phyloP scores from a whole-genome alignment of 2,329 filamentous ascomycete species.

The Nothophaeocryptopus gaeumannii region DNA sequence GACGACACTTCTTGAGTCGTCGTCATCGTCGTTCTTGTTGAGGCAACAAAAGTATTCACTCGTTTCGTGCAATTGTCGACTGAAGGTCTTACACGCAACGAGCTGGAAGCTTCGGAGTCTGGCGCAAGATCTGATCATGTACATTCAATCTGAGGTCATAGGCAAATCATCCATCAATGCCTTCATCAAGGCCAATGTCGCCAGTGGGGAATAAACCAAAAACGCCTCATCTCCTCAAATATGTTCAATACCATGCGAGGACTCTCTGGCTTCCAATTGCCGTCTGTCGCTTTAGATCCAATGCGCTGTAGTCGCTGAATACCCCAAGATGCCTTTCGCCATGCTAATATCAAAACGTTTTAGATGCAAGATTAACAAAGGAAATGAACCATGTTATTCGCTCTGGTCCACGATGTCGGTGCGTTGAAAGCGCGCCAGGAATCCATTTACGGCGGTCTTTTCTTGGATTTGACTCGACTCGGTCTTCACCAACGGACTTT shows the following conservation, averaged over 20 bases:
- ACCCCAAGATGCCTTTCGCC: background rate
- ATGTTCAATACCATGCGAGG: background rate
- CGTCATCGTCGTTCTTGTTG: too few relatives aligned
- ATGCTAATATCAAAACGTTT: background rate
- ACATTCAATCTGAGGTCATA: too few relatives aligned
- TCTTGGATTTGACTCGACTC: constrained; percentile 1
- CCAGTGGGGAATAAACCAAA: background rate
- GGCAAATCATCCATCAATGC: too few relatives aligned
- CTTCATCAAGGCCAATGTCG: background rate
- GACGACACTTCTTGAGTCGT: too few relatives aligned
- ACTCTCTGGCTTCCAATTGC: background rate
- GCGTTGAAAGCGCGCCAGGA: constrained; percentile 16
- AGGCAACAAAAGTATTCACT: too few relatives aligned
- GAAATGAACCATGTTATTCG: constrained; percentile 5
- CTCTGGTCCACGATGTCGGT: constrained; percentile 20
- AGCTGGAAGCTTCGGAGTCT: too few relatives aligned
- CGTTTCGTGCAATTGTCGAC: too few relatives aligned
- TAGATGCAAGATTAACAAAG: background rate
- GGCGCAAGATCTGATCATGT: background rate
- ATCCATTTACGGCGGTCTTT: constrained; percentile 12
- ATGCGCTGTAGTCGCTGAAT: background rate
- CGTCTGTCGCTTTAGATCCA: constrained; percentile 1
- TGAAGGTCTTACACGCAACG: too few relatives aligned
- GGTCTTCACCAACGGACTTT: constrained; percentile 14
- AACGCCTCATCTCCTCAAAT: background rate